Conservation (phyloP, 2,329 filamentous ascomycete genomes). For the Rhynchosporium graminicola region DNA sequence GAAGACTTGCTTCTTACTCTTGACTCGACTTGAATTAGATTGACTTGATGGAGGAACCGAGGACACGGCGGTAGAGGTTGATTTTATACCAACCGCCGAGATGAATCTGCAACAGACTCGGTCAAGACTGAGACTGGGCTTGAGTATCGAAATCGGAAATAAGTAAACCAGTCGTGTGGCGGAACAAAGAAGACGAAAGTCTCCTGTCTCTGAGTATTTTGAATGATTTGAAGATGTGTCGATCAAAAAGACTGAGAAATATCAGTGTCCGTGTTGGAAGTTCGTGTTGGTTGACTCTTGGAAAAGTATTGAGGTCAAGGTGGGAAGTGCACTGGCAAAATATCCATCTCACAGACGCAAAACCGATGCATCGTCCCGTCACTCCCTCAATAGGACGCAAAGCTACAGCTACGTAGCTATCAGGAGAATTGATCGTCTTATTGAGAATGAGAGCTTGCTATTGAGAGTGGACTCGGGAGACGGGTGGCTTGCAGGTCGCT, state of each 20-base stretch:
- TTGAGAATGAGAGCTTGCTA: slow-evolving; percentile 15
- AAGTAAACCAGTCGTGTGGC: background rate
- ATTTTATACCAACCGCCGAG: background rate
- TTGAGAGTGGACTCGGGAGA: slow-evolving; percentile 16
- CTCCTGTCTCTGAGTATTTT: slow-evolving; percentile 3
- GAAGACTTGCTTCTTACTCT: background rate
- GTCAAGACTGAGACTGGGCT: slow-evolving; percentile 6
- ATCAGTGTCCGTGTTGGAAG: background rate
- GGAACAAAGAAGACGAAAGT: background rate
- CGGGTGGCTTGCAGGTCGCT: slow-evolving; percentile 11
- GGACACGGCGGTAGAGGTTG: background rate
- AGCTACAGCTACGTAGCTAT: background rate
- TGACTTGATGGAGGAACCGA: background rate
- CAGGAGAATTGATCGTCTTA: slow-evolving; percentile 5
- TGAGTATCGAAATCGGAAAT: slow-evolving; percentile 1
- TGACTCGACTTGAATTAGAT: no score
- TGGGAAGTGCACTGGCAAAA: slow-evolving; percentile 1
- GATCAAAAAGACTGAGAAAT: background rate
- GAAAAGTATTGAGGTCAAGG: background rate
- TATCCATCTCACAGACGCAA: slow-evolving; percentile 7
- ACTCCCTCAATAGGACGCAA: slow-evolving; percentile 8
- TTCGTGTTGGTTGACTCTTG: background rate
- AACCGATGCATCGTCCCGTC: background rate
- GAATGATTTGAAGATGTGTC: background rate
- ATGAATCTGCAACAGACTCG: slow-evolving; percentile 16